Evolutionary conservation across 257 asterid genomes (phyloP).

Genomic region (Nicotiana knightiana): DNA sequence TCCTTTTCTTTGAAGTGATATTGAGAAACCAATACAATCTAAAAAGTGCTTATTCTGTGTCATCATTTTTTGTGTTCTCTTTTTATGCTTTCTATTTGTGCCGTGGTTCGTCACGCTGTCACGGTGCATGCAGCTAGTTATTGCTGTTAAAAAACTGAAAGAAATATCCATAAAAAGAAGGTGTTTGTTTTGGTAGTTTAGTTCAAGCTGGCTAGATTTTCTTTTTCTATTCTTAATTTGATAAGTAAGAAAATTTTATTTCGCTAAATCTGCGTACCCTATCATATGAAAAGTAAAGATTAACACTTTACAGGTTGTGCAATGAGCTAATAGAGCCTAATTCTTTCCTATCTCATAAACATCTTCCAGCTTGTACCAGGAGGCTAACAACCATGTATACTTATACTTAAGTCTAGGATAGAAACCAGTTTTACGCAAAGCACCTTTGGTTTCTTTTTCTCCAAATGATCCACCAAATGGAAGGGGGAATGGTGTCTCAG

Average conservation of each 20-base stretch:
- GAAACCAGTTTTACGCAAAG: neutral
- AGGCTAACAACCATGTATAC: neutral
- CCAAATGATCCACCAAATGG: neutral
- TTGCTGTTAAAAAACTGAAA: neutral
- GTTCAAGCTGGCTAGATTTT: neutral
- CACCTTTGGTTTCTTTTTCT: neutral
- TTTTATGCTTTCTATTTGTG: neutral
- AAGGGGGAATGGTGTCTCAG: neutral
- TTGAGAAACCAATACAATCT: neutral
- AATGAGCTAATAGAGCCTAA: neutral
- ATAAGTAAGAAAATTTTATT: neutral
- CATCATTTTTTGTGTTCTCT: neutral
- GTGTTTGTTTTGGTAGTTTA: neutral
- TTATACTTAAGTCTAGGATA: neutral
- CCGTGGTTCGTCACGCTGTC: neutral
- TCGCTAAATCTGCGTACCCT: neutral
- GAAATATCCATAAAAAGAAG: neutral
- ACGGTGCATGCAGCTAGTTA: neutral
- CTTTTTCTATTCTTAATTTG: neutral
- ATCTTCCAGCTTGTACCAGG: neutral
- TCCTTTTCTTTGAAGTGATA: neutral
- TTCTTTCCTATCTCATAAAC: neutral
- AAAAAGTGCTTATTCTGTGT: neutral
- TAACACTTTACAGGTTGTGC: neutral
- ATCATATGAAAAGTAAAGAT: neutral